Base-by-base conservation (phyloP, 108 stramenopile species). In the Fragilaria crotonensis region DNA sequence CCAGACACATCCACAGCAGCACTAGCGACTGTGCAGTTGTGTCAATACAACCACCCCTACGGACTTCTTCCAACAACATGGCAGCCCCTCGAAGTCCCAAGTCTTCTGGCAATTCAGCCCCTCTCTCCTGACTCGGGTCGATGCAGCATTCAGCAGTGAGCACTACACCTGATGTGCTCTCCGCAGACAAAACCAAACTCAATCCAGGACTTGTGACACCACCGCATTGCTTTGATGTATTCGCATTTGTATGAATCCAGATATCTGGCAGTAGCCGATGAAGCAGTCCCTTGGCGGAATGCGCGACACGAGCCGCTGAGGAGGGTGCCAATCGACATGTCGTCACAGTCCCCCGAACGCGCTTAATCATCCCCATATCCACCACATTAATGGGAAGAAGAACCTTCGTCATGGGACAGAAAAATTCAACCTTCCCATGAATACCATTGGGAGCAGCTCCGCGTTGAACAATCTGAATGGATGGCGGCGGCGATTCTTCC, bases 171-270 rank as follows among this genome's bases (percentile, higher is more conserved):
- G 85, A 88, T 3, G 91, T 96, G 18, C 87, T 93, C 70, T 96
- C 90, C 1, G 92, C 85, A 28, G 93, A 77, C 11, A 99, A 67
- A 2, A 79, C 59, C 30, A 94, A 41, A 28, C 78, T 76, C 56
- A 95, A 72, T 21, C 96, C 97, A 0, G 99, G 96, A 57, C 66
- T 70, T 4, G 84, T 83, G 3, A 81, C 90, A 57, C 87, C 86
- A 48, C 75, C 75, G 33, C 78, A 60, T 52, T 80, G 75, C 31
- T 75, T 75, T 18, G 66, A 65, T 20, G 90, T 79, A 59, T 92
- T 78, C 5, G 85, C 94, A 64, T 98, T 96, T 3, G 96, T 96
- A 57, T 93, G 84, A 44, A 98, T 94, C 92, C 93, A 96, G 28
- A 98, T 94, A 64, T 97, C 96, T 0, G 95, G 95, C 18, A 96